These are phyloP conservation scores for Coelastrella sp. DNA, from an alignment of 139 green algal species.

Conservation along the genomic window DNA sequence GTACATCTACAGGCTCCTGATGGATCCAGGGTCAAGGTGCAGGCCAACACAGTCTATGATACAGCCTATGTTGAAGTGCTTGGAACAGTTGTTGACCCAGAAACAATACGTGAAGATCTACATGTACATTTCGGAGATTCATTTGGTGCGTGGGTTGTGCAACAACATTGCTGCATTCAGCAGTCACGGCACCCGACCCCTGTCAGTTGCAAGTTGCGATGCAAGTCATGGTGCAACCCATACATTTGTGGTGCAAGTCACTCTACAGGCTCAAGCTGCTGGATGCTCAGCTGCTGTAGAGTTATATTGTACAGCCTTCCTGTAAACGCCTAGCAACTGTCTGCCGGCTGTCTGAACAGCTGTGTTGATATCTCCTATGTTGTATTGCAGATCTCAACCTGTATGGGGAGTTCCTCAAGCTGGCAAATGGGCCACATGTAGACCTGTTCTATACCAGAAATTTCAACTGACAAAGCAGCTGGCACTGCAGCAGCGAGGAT, in stretches of 20 bases:
- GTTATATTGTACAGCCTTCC: neutral
- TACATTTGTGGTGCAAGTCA: neutral
- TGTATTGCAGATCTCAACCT: slow-evolving; percentile 71
- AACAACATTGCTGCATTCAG: neutral
- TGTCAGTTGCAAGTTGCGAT: neutral
- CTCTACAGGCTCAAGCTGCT: neutral
- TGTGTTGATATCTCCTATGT: neutral
- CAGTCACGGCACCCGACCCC: neutral
- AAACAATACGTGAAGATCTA: slow-evolving; percentile 61
- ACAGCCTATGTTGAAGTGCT: slow-evolving; percentile 68
- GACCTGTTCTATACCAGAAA: slow-evolving; percentile 59
- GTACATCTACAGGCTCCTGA: slow-evolving; percentile 40
- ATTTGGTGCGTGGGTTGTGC: slow-evolving; percentile 71
- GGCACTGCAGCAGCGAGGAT: neutral
- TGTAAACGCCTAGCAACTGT: too few relatives aligned
- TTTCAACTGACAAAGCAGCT: neutral
- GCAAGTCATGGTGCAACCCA: neutral
- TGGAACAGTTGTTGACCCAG: slow-evolving; percentile 69
- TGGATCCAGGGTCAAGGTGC: slow-evolving; percentile 30
- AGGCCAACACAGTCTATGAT: slow-evolving; percentile 44
- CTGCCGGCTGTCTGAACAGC: neutral
- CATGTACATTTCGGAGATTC: slow-evolving; percentile 63
- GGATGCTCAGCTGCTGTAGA: neutral
- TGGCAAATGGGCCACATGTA: slow-evolving; percentile 59
- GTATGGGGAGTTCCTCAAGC: slow-evolving; percentile 78